Percentiles rank a stretch among this genome's conserved stretches.
These are phyloP conservation scores for Ustilago sp. DNA, from an alignment of 1,284 basidiomycete genomes.

Conservation along the genomic window DNA sequence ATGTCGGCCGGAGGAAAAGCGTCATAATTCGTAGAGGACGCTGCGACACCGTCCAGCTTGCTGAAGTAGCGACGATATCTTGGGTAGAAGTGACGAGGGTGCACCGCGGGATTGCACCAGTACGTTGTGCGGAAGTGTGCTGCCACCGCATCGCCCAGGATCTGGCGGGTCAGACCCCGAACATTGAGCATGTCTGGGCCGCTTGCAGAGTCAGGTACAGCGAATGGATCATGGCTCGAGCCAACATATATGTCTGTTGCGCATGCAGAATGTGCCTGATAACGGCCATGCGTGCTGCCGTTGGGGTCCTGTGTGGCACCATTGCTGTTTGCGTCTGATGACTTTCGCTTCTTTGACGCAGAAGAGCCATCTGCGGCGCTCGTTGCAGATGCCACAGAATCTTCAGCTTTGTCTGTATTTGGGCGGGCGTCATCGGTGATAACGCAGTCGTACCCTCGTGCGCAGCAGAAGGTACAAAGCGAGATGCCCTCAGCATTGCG, in stretches of 20 bases:
- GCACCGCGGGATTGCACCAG: slow-evolving; percentile 43
- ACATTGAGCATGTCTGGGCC: slow-evolving; percentile 37
- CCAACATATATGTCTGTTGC: background rate
- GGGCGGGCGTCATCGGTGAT: slow-evolving; percentile 40
- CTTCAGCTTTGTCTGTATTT: slow-evolving; percentile 21
- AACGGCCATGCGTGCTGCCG: background rate
- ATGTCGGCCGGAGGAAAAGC: slow-evolving; percentile 35
- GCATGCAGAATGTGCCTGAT: background rate
- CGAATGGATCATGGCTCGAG: slow-evolving; percentile 12
- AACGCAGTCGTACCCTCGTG: slow-evolving; percentile 40
- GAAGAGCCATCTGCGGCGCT: slow-evolving; percentile 5
- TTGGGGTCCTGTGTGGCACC: background rate
- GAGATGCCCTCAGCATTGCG: slow-evolving; percentile 44
- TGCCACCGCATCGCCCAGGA: slow-evolving; percentile 33
- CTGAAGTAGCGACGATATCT: slow-evolving; percentile 29
- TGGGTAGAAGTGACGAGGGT: slow-evolving; percentile 36
- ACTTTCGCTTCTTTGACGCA: slow-evolving; percentile 30
- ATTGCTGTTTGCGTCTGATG: slow-evolving; percentile 12
- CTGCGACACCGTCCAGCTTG: slow-evolving; percentile 26
- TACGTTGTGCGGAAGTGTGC: slow-evolving; percentile 40
- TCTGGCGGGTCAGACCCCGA: slow-evolving; percentile 33
- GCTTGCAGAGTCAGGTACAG: slow-evolving; percentile 9
- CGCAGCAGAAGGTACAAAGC: slow-evolving; percentile 41
- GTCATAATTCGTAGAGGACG: slow-evolving; percentile 18
- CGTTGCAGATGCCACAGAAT: background rate